A percentile compares a stretch with the other conserved stretches of the same genome.
phyloP scores from a whole-genome alignment of 768 basidiomycete species.

The Dendrothele bispora region DNA sequence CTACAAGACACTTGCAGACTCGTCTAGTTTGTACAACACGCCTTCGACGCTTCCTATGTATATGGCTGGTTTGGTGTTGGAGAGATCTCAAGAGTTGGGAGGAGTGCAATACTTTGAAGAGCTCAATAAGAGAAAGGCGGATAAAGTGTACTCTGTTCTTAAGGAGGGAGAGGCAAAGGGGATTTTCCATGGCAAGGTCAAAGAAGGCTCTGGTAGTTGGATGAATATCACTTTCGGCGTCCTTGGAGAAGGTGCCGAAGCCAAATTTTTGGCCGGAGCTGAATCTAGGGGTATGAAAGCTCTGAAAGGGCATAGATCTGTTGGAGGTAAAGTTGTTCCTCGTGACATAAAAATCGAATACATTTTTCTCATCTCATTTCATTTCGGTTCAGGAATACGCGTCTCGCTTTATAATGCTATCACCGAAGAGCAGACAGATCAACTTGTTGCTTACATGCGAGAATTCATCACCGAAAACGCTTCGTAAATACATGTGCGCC shows the following conservation, averaged over 20 bases:
- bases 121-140: conserved; percentile 70
- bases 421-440: conserved; percentile 69
- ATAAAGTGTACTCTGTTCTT: conserved; percentile 73
- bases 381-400: conserved; percentile 69
- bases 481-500: neutral
- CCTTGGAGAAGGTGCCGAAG: conserved; percentile 68
- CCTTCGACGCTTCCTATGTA: conserved; percentile 92
- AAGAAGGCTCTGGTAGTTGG: conserved; percentile 78
- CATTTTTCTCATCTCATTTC: neutral
- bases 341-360: neutral
- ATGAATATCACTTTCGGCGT: conserved; percentile 95
- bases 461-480: conserved; percentile 40
- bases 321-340: conserved; percentile 6
- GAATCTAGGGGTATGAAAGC: conserved; percentile 79
- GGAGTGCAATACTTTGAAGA: conserved; percentile 66
- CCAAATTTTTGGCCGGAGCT: conserved; percentile 78
- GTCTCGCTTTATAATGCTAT: conserved; percentile 90
- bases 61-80: conserved; percentile 82
- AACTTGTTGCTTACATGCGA: conserved; percentile 57
- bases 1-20: conserved; percentile 81
- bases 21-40: conserved; percentile 85
- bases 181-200: conserved; percentile 69
- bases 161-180: conserved; percentile 71
- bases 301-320: conserved; percentile 90
- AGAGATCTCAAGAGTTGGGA: conserved; percentile 63